Evolutionary conservation across 768 basidiomycete genomes (phyloP), one percentile per base, ranked within the genome.

Genomic region (Phanerodontia chrysosporium): DNA sequence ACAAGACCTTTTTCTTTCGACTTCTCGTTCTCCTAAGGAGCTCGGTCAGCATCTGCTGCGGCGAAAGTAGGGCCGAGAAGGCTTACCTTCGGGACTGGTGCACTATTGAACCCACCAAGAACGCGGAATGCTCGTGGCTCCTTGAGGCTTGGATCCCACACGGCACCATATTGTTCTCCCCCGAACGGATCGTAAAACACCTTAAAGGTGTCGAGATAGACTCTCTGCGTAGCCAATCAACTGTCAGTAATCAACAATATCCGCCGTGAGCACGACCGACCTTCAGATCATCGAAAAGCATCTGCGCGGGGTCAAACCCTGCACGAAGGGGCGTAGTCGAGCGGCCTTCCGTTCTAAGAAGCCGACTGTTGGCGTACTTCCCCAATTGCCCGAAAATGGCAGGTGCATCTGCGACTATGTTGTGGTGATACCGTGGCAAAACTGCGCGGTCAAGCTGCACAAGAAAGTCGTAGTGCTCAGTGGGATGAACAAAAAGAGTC

Each of bases 131-230:
- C 78, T 48, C 87, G 76, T 0, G 83, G 72, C 25, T 79, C 74
- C 57, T 80, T 81, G 32, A 92, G 73, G 14, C 76, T 77, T 6
- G 92, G 88, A 65, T 95, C 90, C 92, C 94, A 98, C 1, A 97
- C 86, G 0, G 80, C 86, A 6, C 92, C 95, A 53, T 95, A 87
- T 32, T 77, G 76, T 58, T 83, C 77, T 0, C 95, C 93, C 13
- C 97, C 97, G 32, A 85, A 79, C 0, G 82, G 75, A 63, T 98
- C 95, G 65, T 84, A 83, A 78, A 98, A 99, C 39, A 96, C 78
- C 58, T 90, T 83, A 62, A 91, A 80, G 0, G 87, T 87, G 61
- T 92, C 87, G 1, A 82, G 76, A 67, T 92, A 95, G 4, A 85
- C 73, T 21, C 80, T 78, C 90, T 95, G 59, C 27, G 54, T 57